These are phyloP conservation scores for Limonomyces culmigenus DNA, from an alignment of 1,284 basidiomycete genomes.

Conservation along the genomic window DNA sequence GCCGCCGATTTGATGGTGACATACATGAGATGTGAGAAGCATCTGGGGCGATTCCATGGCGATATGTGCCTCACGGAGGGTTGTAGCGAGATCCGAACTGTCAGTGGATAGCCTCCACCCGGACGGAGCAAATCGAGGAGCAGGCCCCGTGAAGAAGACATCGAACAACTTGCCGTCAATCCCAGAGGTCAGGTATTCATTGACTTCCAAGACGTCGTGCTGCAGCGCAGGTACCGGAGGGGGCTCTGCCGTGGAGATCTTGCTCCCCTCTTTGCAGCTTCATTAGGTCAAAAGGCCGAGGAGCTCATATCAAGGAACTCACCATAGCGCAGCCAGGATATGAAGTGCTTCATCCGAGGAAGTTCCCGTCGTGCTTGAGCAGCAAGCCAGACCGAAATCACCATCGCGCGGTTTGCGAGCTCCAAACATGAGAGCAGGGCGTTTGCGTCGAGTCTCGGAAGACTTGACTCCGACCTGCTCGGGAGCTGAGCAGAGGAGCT, in stretches of 20 bases:
- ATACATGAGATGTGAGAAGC: no score
- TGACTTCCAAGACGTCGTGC: conserved; percentile 66
- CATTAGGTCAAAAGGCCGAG: no score
- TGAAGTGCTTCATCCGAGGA: conserved; percentile 56
- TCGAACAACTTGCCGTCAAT: conserved; percentile 53
- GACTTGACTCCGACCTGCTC: no score
- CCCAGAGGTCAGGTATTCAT: conserved; percentile 59
- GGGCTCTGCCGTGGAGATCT: conserved; percentile 14
- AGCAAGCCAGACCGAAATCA: conserved; percentile 51
- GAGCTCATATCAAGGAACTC: no score
- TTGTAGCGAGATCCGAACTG: no score
- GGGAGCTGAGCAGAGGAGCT: no score
- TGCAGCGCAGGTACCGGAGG: conserved; percentile 30
- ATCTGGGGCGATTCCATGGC: no score
- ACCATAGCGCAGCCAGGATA: conserved; percentile 65
- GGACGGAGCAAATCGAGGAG: conserved; percentile 39
- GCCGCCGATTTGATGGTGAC: no score
- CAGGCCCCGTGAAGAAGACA: conserved; percentile 56
- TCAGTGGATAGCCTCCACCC: no score
- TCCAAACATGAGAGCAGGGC: conserved; percentile 30
- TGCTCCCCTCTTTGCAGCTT: conserved; percentile 7
- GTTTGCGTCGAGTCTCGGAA: no score
- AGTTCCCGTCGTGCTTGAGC: conserved; percentile 47
- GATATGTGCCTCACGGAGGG: no score
- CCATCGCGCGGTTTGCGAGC: conserved; percentile 34